Evolutionary conservation across 441 rosid species (phyloP).

Genomic region (Biscutella laevigata): DNA sequence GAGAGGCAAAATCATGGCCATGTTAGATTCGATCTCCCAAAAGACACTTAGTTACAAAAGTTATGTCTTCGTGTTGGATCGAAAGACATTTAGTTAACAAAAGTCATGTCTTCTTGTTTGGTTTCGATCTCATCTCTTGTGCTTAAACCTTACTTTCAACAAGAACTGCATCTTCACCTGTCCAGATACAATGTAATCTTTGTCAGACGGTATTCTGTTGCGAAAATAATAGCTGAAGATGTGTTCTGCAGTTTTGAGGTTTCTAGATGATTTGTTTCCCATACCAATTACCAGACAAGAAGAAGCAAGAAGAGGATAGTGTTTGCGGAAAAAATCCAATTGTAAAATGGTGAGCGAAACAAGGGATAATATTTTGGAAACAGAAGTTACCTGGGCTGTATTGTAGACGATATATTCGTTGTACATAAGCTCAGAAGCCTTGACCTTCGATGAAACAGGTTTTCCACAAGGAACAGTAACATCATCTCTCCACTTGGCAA

Average conservation of each 20-base stretch:
- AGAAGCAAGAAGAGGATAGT: background rate
- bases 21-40: background rate
- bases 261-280: background rate
- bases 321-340: background rate
- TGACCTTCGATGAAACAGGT: slow-evolving; percentile 67
- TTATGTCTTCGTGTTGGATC: background rate
- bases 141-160: slow-evolving; percentile 90
- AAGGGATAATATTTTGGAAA: background rate
- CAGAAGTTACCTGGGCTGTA: slow-evolving; percentile 65
- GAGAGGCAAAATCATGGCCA: background rate
- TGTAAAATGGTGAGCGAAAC: background rate
- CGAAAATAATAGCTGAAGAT: background rate
- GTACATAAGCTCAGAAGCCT: slow-evolving; percentile 79
- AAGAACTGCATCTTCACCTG: slow-evolving; percentile 94
- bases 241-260: background rate
- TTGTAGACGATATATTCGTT: slow-evolving; percentile 89
- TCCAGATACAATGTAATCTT: slow-evolving; percentile 16
- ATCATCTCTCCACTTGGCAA: slow-evolving; percentile 78
- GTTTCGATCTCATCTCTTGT: slow-evolving; percentile 48
- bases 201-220: slow-evolving; percentile 13
- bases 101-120: slow-evolving; percentile 2
- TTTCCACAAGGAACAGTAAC: slow-evolving; percentile 86
- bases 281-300: background rate
- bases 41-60: background rate
- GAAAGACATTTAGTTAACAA: slow-evolving; percentile 8